These are phyloP conservation scores for Talaromyces sp. DNA, from an alignment of 2,329 filamentous ascomycete species.

Conservation along the genomic window DNA sequence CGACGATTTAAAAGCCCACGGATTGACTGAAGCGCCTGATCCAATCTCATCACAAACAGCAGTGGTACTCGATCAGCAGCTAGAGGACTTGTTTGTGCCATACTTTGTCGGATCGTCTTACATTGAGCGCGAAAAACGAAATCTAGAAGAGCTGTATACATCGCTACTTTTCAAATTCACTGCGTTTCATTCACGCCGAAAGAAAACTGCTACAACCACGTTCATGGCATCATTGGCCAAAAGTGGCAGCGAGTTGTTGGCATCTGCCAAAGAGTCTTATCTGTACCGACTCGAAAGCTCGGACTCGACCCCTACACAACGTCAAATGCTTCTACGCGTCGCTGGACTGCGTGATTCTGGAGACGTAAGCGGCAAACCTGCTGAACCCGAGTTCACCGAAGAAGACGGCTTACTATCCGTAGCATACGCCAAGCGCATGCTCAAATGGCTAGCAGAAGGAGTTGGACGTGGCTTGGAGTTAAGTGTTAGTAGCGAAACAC, in stretches of 20 bases:
- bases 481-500: constrained; percentile 81
- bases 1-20: constrained; percentile 91
- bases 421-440: constrained; percentile 92
- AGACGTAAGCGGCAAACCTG: constrained; percentile 63
- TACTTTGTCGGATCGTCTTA: constrained; percentile 66
- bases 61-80: constrained; percentile 64
- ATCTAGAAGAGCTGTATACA: constrained; percentile 78
- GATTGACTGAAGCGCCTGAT: constrained; percentile 91
- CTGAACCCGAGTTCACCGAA: constrained; percentile 86
- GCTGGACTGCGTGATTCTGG: constrained; percentile 73
- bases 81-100: constrained; percentile 65
- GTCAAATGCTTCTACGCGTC: constrained; percentile 83
- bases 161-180: constrained; percentile 95
- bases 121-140: constrained; percentile 64
- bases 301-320: constrained; percentile 83
- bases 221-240: constrained; percentile 92
- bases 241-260: constrained; percentile 82
- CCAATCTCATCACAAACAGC: constrained; percentile 83
- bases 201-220: constrained; percentile 76
- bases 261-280: constrained; percentile 86
- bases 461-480: constrained; percentile 88
- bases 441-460: constrained; percentile 94
- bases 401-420: constrained; percentile 82
- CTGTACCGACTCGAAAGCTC: constrained; percentile 84
- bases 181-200: constrained; percentile 76